Base-by-base conservation (phyloP, 805 yeast genomes). In the Ogataea pilisensis region DNA sequence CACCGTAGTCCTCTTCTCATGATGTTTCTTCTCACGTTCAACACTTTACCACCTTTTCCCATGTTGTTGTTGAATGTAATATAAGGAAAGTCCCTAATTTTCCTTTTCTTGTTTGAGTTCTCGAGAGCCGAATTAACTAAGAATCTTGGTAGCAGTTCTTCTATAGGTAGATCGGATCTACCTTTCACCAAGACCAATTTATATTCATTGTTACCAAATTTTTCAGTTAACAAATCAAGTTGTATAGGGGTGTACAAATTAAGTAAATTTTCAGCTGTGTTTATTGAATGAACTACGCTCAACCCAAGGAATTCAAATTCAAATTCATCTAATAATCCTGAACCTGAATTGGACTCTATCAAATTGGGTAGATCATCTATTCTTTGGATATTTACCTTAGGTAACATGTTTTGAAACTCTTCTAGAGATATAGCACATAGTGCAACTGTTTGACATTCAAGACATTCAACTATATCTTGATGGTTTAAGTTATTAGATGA, bases 271-370 rank as follows among this genome's bases (percentile, higher is more conserved):
- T 61, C 53, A 0, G 45, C 42, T 0, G 46, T 42, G 48, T 81
- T 73, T 11, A 86, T 61, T 1, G 91, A 82, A 54, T 88, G 96
- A 0, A 87, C 68, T 36, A 86, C 64, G 1, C 75, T 79, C 26
- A 83, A 59, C 0, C 85, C 82, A 16, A 69, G 48, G 45, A 73
- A 78, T 3, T 50, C 41, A 12, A 58, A 22, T 1, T 42, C 41
- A 9, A 42, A 38, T n/a, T 49, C 39, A 11, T 31, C 32, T 18
- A 52, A 20, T 1, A 44, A 49, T 30, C 37, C 29, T 0, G 48
- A 51, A 5, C 52, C 44, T 3, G 52, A 29, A 7, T 29, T 6
- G 8, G 31, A 29, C 16, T 29, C 12, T 5, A 58, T 36, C 25
- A 66, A 46, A 27, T 66, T 68, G 4, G 58, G 60, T 1, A 53